Conservation (phyloP, 495 filamentous ascomycete genomes). For the Trichocladium uniseriatum region DNA sequence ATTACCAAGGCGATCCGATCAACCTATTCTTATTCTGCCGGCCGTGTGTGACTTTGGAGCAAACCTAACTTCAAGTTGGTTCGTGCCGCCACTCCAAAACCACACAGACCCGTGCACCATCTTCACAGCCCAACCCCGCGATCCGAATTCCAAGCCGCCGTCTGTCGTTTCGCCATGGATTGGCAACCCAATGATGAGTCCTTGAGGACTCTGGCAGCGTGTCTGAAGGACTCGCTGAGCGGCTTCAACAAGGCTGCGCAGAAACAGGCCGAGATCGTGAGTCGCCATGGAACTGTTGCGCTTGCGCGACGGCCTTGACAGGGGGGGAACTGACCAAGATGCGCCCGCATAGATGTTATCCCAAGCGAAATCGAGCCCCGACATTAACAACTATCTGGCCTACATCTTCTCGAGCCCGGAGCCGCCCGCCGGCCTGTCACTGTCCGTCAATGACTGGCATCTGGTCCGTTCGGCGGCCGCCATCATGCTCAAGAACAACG, state of each 20-base stretch:
- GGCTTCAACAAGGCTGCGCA: conserved; percentile 65
- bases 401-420: conserved; percentile 73
- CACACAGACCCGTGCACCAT: not conserved
- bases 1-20: not conserved
- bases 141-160: not conserved
- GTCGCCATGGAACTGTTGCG: conserved; percentile 7
- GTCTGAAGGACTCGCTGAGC: conserved; percentile 85
- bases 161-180: conserved; percentile 48
- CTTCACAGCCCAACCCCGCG: conserved; percentile 4
- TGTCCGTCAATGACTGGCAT: conserved; percentile 52
- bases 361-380: conserved; percentile 80
- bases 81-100: not conserved
- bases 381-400: conserved; percentile 94
- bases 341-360: conserved; percentile 67
- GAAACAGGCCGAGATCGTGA: conserved; percentile 70
- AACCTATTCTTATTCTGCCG: not conserved
- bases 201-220: conserved; percentile 78
- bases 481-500: conserved; percentile 90
- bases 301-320: not conserved
- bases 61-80: not conserved
- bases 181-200: conserved; percentile 89
- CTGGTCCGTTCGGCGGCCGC: conserved; percentile 76
- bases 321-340: conserved; percentile 1
- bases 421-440: conserved; percentile 47
- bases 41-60: not conserved